Evolutionary conservation across 2,329 filamentous ascomycete genomes (phyloP), one percentile per base, ranked within the genome.

Genomic region (Amesomyces nigricolor): DNA sequence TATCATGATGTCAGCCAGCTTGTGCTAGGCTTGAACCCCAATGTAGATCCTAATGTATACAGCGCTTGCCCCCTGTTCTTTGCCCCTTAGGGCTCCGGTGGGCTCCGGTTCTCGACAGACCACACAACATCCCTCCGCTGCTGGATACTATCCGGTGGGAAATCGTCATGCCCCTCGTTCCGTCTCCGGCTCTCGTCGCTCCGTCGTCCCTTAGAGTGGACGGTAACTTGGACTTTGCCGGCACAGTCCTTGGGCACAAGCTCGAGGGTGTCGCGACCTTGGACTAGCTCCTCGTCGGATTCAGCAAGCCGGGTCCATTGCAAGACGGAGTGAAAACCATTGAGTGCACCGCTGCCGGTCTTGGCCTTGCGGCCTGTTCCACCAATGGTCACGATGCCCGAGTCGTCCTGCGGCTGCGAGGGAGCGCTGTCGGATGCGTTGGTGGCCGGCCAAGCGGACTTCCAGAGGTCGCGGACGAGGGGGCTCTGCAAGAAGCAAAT

Each of bases 391-490:
- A 54, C 29, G 45, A 48, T 29, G 35, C 29, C 38, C 29, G 45
- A 35, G 16, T 38, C 22, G 22, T 22, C 39, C 39, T 54, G 43
- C 9, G 19, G 38, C 7, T 48, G 45, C 1, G 46, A 43, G 30
- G 37, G 39, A 1, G 38, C 29, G 45, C 22, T 48, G 29, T 54
- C 38, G 37, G 51, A 54, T 1, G 26, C 44, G 29, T 29, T 39
- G 1, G 45, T 44, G 51, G 51, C 43, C 5, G 51, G 51, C 51
- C 51, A 54, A 8, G 51, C 51, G 0, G 51, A 54, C 29, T 29
- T 48, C 51, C 51, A 54, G 16, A 54, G 17, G n/a, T 54, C 51
- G 29, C 51, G 51, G 17, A 54, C 51, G 4, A 54, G 43, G 29
- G 51, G 51, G 3, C 51, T 45, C 51, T 54, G 39, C 29, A 26